Percentiles rank a stretch among this genome's conserved stretches.
Evolutionary conservation across 2,329 filamentous ascomycete genomes (phyloP).

Genomic region (Arthroderma sp.): DNA sequence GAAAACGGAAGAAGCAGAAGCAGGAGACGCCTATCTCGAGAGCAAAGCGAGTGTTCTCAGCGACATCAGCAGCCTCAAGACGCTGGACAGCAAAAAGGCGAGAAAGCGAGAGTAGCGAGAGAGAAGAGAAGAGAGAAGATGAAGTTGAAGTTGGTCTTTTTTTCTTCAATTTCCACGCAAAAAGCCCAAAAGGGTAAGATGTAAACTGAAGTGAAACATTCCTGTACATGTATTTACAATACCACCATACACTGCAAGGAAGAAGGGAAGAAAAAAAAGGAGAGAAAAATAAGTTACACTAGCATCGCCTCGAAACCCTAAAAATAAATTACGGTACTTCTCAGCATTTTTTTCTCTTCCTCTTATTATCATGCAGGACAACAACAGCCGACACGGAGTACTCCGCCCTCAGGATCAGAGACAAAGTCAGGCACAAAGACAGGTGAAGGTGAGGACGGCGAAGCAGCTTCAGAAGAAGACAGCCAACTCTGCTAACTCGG

Average conservation of each 20-base stretch:
- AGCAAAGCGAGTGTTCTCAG: background rate
- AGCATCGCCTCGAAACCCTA: constrained; percentile 1
- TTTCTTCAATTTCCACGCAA: background rate
- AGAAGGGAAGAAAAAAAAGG: background rate
- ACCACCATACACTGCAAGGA: background rate
- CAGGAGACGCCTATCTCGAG: background rate
- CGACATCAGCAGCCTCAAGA: background rate
- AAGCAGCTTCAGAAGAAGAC: too few relatives aligned
- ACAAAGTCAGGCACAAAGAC: too few relatives aligned
- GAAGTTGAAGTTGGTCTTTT: background rate
- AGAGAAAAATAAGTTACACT: background rate
- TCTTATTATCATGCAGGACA: background rate
- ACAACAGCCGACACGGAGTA: background rate
- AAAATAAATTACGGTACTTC: background rate
- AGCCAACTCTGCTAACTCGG: too few relatives aligned
- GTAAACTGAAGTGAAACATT: constrained; percentile 6
- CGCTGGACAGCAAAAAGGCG: too few relatives aligned
- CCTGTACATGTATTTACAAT: background rate
- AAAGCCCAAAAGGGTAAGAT: background rate
- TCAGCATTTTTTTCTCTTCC: background rate
- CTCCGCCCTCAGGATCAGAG: too few relatives aligned
- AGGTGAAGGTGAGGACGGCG: too few relatives aligned
- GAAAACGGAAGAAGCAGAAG: background rate
- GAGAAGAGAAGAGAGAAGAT: background rate
- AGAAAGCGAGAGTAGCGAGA: background rate